Conservation (phyloP, 192 early-diverging fungal species). For the Pilobolus umbonatus region DNA sequence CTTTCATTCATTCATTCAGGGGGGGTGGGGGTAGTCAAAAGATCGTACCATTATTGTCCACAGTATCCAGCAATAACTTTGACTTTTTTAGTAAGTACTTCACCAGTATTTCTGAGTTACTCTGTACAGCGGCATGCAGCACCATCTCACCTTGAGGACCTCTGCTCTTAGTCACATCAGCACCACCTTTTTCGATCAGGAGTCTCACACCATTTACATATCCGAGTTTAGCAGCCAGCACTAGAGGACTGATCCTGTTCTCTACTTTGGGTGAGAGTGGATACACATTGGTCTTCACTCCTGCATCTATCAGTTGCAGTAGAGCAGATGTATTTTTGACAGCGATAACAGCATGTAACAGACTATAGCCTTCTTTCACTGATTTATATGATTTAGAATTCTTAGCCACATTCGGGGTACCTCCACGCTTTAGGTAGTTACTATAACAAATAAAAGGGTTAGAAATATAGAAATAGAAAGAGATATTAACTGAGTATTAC, state of each 20-base stretch:
- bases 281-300: slow-evolving; percentile 21
- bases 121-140: slow-evolving; percentile 21
- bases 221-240: slow-evolving; percentile 21
- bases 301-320: slow-evolving; percentile 18
- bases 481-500: slow-evolving; percentile 13
- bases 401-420: slow-evolving; percentile 29
- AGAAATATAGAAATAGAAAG: background rate
- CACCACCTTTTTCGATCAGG: slow-evolving; percentile 15
- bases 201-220: slow-evolving; percentile 25
- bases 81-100: slow-evolving; percentile 13
- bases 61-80: slow-evolving; percentile 7
- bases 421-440: slow-evolving; percentile 28
- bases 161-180: slow-evolving; percentile 4
- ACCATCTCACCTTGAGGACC: slow-evolving; percentile 10
- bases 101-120: slow-evolving; percentile 9
- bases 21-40: background rate
- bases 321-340: slow-evolving; percentile 20
- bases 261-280: slow-evolving; percentile 11
- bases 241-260: slow-evolving; percentile 12
- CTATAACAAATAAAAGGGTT: slow-evolving; percentile 3
- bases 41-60: slow-evolving; percentile 10
- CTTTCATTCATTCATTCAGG: background rate
- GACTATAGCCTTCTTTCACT: slow-evolving; percentile 23
- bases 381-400: slow-evolving; percentile 8
- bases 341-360: slow-evolving; percentile 24